Evolutionary conservation across 331 rosid genomes (phyloP), one percentile per base, ranked within the genome.

Genomic region (Prunus yedoensis): DNA sequence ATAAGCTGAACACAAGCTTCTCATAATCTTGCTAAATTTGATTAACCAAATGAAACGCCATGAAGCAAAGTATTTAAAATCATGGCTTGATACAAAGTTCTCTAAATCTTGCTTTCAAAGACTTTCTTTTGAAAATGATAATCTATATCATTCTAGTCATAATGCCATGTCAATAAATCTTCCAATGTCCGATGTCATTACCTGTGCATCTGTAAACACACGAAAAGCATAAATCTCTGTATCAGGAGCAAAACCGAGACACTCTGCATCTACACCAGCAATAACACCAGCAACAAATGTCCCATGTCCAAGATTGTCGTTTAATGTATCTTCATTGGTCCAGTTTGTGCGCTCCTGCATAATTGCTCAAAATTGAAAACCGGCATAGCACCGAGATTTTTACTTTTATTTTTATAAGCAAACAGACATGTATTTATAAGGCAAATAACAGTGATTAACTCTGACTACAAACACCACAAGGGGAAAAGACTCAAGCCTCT

Each of bases 181-280:
- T 32, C 66, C 56, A 74, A 71, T 38, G 81, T 51, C 80, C 81
- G 77, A 82, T 82, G 81, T 75, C 91, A 84, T 90, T 90, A 95
- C 99, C 99, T 95, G 99, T 71, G 97, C 96, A 85, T 95, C 99
- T 84, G 99, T 95, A 78, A 95, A 95, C 79, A 92, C 97, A 30
- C 99, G 99, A 83, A 94, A 94, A 51, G 97, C 99, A 88, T 90
- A 94, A 64, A 94, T 90, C 89, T 95, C 99, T 5, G 99, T 88
- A 75, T 92, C 99, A 43, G 99, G 98, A 77, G 99, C 97, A 87
- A 92, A 95, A 59, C 99, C 99, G 16, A 88, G 97, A 78, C 99
- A 95, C 64, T 88, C 97, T 27, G 88, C 77, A 85, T 95, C 94
- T 74, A 79, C 88, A 70, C 97, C 97, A 63, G 97, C 97, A 79